phyloP scores from a whole-genome alignment of 2,329 filamentous ascomycete species.

The Pseudopyrenochaeta lycopersici region DNA sequence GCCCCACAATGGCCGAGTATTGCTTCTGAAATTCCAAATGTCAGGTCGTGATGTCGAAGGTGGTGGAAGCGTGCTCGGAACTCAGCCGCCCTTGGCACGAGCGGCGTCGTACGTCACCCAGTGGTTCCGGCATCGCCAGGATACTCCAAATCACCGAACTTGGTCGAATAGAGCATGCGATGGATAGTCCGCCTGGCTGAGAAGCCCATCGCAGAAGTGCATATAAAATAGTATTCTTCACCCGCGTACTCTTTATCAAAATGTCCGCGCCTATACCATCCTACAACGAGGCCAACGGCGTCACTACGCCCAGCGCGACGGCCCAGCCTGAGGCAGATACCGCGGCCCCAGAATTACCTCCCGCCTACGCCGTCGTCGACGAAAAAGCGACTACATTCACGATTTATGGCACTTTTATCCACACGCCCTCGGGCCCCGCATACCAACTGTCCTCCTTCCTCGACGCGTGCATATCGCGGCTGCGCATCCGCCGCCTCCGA shows the following conservation, averaged over 20 bases:
- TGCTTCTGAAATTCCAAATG: no score
- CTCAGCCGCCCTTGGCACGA: no score
- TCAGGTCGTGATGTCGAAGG: no score
- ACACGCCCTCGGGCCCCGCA: conserved; percentile 29
- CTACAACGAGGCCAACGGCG: conserved; percentile 22
- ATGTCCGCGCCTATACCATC: conserved; percentile 27
- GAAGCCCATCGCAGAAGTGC: no score
- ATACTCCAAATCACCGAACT: no score
- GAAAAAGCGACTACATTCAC: conserved; percentile 30
- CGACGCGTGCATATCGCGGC: conserved; percentile 22
- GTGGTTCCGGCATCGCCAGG: no score
- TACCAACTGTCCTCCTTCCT: conserved; percentile 40
- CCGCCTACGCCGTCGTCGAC: conserved; percentile 34
- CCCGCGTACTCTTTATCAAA: not conserved
- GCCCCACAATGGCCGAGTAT: no score
- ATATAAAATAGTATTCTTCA: not conserved
- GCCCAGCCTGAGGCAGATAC: no score
- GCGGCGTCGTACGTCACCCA: not conserved
- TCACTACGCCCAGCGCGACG: conserved; percentile 1
- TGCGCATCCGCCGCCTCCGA: conserved; percentile 30
- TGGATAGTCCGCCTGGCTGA: no score
- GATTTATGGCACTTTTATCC: conserved; percentile 37
- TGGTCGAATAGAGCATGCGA: no score
- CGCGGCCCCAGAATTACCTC: conserved; percentile 20
- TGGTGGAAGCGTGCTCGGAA: no score